A percentile compares a stretch with the other conserved stretches of the same genome.
These are phyloP conservation scores for Leccinum disarticulatum DNA, from an alignment of 768 basidiomycete genomes.

Conservation along the genomic window DNA sequence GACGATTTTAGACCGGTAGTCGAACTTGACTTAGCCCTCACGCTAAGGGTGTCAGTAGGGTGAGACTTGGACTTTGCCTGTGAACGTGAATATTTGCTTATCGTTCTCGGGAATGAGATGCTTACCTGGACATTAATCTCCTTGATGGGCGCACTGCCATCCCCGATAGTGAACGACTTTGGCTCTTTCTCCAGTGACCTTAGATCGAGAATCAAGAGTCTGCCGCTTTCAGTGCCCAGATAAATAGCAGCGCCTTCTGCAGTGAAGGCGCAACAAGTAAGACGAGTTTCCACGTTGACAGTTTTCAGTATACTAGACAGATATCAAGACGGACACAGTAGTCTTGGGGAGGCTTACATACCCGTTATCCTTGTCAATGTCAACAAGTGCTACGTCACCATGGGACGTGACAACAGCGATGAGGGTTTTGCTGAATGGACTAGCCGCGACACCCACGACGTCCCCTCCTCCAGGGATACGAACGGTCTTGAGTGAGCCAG, in stretches of 20 bases:
- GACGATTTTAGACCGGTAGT: slow-evolving; percentile 9
- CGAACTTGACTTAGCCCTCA: slow-evolving; percentile 14
- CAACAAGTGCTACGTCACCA: slow-evolving; percentile 59
- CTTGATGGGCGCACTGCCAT: slow-evolving; percentile 46
- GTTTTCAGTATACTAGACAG: slow-evolving; percentile 55
- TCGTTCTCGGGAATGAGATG: not conserved
- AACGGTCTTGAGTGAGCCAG: slow-evolving; percentile 53
- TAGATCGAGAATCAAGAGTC: slow-evolving; percentile 61
- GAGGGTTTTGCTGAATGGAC: slow-evolving; percentile 76
- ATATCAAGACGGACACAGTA: not conserved
- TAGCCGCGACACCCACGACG: slow-evolving; percentile 59
- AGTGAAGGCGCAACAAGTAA: slow-evolving; percentile 68
- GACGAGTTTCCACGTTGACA: slow-evolving; percentile 47
- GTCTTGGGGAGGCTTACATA: slow-evolving; percentile 30
- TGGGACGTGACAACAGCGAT: slow-evolving; percentile 55
- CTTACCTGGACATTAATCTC: slow-evolving; percentile 59
- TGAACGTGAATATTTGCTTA: not conserved
- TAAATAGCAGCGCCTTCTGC: slow-evolving; percentile 67
- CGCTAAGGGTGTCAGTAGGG: not conserved
- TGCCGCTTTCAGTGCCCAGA: slow-evolving; percentile 63
- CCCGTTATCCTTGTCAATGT: slow-evolving; percentile 77
- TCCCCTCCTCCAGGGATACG: slow-evolving; percentile 48
- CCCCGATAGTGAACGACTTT: slow-evolving; percentile 50
- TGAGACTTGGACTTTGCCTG: slow-evolving; percentile 22
- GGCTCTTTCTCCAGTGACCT: slow-evolving; percentile 67